Conservation (phyloP, 2,329 filamentous ascomycete genomes). For the Cytospora paraplurivora region DNA sequence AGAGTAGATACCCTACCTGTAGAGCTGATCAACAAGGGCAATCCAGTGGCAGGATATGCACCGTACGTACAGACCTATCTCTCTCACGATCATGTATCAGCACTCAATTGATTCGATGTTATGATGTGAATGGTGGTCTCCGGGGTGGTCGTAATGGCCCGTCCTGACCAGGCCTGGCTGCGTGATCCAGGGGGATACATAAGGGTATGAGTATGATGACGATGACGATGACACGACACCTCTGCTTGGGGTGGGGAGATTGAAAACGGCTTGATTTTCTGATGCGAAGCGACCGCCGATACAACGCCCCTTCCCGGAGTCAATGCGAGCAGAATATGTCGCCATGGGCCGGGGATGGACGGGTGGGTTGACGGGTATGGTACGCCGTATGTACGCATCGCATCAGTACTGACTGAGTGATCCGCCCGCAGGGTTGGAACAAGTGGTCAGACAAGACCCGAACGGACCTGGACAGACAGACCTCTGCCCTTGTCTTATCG, state of each 20-base stretch:
- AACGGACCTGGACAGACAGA: background rate
- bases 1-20: background rate
- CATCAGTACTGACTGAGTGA: background rate
- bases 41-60: background rate
- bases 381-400: background rate
- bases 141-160: background rate
- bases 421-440: background rate
- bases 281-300: slow-evolving; percentile 15
- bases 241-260: background rate
- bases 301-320: slow-evolving; percentile 11
- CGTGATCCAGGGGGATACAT: too few species aligned
- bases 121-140: background rate
- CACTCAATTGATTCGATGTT: background rate
- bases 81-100: background rate
- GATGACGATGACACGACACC: background rate
- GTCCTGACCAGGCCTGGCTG: background rate
- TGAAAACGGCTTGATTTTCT: slow-evolving; percentile 2
- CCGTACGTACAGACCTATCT: background rate
- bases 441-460: background rate
- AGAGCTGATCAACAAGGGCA: background rate
- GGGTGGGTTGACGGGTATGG: background rate
- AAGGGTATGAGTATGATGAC: background rate
- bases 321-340: slow-evolving; percentile 5
- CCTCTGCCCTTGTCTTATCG: slow-evolving; percentile 9
- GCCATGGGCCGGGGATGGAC: slow-evolving; percentile 1